phyloP scores from a whole-genome alignment of 2,329 filamentous ascomycete genomes.

The Exophiala spinifera region DNA sequence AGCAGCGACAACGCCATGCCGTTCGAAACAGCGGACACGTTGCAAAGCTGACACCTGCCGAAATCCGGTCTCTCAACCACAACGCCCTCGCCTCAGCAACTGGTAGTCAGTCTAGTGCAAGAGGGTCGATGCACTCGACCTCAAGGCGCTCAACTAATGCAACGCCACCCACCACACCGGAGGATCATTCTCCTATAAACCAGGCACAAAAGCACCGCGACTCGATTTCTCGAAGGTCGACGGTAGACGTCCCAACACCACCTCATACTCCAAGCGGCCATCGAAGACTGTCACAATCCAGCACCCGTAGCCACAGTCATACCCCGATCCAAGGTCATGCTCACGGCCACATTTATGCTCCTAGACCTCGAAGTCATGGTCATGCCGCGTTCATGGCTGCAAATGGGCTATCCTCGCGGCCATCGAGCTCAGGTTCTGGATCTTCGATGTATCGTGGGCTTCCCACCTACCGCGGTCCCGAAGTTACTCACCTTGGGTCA shows the following conservation, averaged over 20 bases:
- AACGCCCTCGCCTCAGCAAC: slow-evolving; percentile 21
- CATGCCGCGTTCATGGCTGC: slow-evolving; percentile 23
- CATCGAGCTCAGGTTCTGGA: slow-evolving; percentile 25
- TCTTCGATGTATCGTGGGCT: slow-evolving; percentile 27
- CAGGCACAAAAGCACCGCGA: slow-evolving; percentile 9
- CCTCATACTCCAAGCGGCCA: slow-evolving; percentile 19
- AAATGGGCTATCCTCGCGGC: slow-evolving; percentile 20
- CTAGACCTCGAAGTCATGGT: slow-evolving; percentile 19
- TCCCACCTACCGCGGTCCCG: slow-evolving; percentile 26
- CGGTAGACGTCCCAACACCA: slow-evolving; percentile 22
- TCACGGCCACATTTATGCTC: slow-evolving; percentile 22
- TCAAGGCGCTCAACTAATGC: slow-evolving; percentile 19
- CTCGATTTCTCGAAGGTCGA: slow-evolving; percentile 13
- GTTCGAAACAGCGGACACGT: slow-evolving; percentile 22
- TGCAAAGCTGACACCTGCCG: slow-evolving; percentile 27
- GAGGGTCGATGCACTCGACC: slow-evolving; percentile 13
- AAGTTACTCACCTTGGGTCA: slow-evolving; percentile 28
- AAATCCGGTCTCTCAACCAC: slow-evolving; percentile 29
- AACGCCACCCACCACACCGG: slow-evolving; percentile 23
- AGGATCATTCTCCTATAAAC: slow-evolving; percentile 10
- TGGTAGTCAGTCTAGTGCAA: slow-evolving; percentile 23
- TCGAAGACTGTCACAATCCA: slow-evolving; percentile 22
- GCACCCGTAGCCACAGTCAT: slow-evolving; percentile 15
- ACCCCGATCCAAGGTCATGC: slow-evolving; percentile 6
- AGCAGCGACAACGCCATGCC: slow-evolving; percentile 25